Conservation (phyloP, 257 asterid genomes). For the Solanum corneliomulleri region DNA sequence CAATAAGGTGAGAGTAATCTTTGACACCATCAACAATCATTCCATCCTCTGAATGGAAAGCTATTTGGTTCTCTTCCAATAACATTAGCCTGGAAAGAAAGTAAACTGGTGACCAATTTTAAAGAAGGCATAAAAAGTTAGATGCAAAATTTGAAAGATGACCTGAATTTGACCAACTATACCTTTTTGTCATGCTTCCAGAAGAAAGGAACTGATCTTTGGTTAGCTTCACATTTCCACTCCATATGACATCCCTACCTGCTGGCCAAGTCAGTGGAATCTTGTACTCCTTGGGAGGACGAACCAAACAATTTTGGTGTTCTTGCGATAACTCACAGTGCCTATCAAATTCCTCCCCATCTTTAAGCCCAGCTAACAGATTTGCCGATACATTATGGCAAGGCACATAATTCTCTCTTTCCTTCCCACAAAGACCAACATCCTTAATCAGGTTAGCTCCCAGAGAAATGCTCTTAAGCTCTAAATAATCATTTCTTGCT, state of each 20-base stretch:
- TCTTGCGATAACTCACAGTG: conserved; percentile 68
- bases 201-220: conserved; percentile 98
- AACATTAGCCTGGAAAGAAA: conserved; percentile 70
- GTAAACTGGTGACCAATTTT: conserved; percentile 5
- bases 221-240: conserved; percentile 82
- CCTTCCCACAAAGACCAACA: conserved; percentile 76
- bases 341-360: conserved; percentile 88
- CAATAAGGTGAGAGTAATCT: conserved; percentile 83
- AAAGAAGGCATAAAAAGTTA: not conserved
- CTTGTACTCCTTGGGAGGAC: conserved; percentile 93
- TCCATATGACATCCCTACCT: conserved; percentile 90
- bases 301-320: conserved; percentile 59
- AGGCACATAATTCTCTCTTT: conserved; percentile 79
- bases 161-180: conserved; percentile 1
- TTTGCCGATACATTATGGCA: conserved; percentile 86
- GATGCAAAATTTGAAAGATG: not conserved
- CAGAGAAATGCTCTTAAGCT: conserved; percentile 34
- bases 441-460: conserved; percentile 44
- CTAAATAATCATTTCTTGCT: conserved; percentile 61
- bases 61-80: conserved; percentile 94
- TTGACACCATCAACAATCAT: conserved; percentile 66
- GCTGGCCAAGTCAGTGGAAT: conserved; percentile 89
- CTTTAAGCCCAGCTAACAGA: conserved; percentile 55
- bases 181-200: conserved; percentile 99
- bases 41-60: conserved; percentile 87